Evolutionary conservation across 1,284 basidiomycete genomes (phyloP).

Genomic region (Austroboletus niveus): DNA sequence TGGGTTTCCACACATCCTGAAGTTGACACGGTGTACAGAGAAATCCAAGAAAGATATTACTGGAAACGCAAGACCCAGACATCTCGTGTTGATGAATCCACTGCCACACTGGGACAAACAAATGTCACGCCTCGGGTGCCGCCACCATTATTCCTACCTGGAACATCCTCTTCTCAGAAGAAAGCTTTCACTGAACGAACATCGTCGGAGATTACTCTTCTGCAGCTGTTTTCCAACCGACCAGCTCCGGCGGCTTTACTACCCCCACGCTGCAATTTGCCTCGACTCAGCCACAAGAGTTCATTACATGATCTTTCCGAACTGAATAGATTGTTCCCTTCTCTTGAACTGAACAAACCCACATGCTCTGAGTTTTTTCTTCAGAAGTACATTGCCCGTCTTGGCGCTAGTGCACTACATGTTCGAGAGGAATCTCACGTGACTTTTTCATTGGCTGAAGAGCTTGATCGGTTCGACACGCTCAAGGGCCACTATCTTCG

Average conservation of each 20-base stretch:
- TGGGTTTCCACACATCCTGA: background rate
- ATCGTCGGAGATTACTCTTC: background rate
- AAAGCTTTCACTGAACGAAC: background rate
- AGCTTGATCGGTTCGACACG: background rate
- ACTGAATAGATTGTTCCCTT: background rate
- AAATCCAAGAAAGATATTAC: background rate
- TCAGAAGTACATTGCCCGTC: background rate
- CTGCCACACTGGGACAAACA: too few relatives aligned
- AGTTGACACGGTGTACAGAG: background rate
- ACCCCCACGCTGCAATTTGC: background rate
- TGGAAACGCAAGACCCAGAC: too few relatives aligned
- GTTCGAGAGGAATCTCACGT: background rate
- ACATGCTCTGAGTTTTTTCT: background rate
- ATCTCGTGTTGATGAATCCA: too few relatives aligned
- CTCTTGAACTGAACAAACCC: background rate
- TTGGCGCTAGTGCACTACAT: background rate
- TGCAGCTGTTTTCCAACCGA: background rate
- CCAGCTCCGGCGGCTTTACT: background rate
- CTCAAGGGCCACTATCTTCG: background rate
- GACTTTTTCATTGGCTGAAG: background rate
- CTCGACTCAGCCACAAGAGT: background rate
- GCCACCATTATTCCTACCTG: too few relatives aligned
- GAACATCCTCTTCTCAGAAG: background rate
- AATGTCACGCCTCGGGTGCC: too few relatives aligned
- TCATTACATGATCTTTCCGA: too few relatives aligned